phyloP scores from a whole-genome alignment of 352 stramenopile species.

The Phytopythium oedochilum region DNA sequence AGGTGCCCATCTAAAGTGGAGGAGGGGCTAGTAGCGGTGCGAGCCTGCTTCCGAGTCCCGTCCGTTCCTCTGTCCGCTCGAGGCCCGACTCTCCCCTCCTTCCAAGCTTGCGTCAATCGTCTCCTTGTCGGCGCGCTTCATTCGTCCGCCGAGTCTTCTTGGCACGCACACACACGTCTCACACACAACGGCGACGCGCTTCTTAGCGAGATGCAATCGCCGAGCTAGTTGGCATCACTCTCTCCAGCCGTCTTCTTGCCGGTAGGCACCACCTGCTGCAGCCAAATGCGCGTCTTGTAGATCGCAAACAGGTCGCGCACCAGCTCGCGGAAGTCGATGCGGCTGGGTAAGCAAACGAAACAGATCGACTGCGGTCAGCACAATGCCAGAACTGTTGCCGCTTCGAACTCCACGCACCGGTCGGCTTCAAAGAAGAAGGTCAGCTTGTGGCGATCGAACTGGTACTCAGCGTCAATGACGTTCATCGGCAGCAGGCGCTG shows the following conservation, averaged over 20 bases:
- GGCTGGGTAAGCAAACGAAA: slow-evolving; percentile 27
- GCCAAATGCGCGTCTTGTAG: slow-evolving; percentile 99
- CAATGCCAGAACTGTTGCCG: too few species aligned
- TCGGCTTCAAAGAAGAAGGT: slow-evolving; percentile 99
- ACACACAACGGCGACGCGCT: background rate
- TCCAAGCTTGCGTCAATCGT: background rate
- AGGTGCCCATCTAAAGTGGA: slow-evolving; percentile 2
- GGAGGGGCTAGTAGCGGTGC: background rate
- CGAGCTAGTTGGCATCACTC: slow-evolving; percentile 44
- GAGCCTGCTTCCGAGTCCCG: background rate
- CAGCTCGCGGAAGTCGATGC: slow-evolving; percentile 97
- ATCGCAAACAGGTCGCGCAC: slow-evolving; percentile 98
- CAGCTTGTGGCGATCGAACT: slow-evolving; percentile 98
- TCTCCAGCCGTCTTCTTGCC: slow-evolving; percentile 67
- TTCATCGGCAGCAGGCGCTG: slow-evolving; percentile 95
- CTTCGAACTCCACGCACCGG: slow-evolving; percentile 38
- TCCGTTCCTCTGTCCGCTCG: background rate
- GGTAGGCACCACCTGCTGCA: slow-evolving; percentile 91
- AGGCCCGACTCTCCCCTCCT: background rate
- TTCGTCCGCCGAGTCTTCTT: background rate
- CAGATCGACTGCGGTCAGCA: too few species aligned
- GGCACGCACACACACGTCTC: background rate
- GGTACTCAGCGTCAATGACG: slow-evolving; percentile 97
- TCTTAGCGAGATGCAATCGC: background rate
- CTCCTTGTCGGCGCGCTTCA: background rate